Conservation (phyloP, 1,139 yeast species). For the Yamadazyma atlantica region DNA sequence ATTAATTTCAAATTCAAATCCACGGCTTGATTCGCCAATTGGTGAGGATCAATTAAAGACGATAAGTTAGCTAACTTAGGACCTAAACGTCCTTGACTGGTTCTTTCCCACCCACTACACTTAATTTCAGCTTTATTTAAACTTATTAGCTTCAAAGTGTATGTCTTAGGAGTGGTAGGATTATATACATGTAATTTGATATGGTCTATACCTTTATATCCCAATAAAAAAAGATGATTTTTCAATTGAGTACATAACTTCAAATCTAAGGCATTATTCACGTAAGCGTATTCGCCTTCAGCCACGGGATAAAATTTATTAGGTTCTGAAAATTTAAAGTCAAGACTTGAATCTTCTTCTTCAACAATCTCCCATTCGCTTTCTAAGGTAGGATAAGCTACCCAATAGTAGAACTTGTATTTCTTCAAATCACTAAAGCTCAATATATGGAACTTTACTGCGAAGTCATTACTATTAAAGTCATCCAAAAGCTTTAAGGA, state of each 20-base stretch:
- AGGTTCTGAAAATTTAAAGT: constrained; percentile 1
- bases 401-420: constrained; percentile 87
- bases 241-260: constrained; percentile 64
- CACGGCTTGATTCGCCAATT: constrained; percentile 86
- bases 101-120: constrained; percentile 88
- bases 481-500: constrained; percentile 28
- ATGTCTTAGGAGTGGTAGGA: constrained; percentile 6
- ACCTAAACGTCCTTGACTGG: constrained; percentile 65
- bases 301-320: not conserved
- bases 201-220: constrained; percentile 31
- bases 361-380: constrained; percentile 37
- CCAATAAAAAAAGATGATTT: constrained; percentile 62
- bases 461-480: constrained; percentile 9
- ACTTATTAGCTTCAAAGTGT: constrained; percentile 5
- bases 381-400: constrained; percentile 69
- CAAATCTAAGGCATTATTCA: constrained; percentile 57
- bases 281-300: constrained; percentile 43
- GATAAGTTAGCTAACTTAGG: constrained; percentile 86
- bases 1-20: constrained; percentile 85
- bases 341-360: constrained; percentile 5
- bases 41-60: constrained; percentile 72
- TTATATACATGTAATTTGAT: constrained; percentile 43
- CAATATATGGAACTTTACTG: constrained; percentile 51
- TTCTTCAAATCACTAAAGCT: constrained; percentile 87
- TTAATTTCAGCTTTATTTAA: constrained; percentile 24